These are phyloP conservation scores for Saccharomycopsis sp. DNA, from an alignment of 805 yeast species.

Conservation along the genomic window DNA sequence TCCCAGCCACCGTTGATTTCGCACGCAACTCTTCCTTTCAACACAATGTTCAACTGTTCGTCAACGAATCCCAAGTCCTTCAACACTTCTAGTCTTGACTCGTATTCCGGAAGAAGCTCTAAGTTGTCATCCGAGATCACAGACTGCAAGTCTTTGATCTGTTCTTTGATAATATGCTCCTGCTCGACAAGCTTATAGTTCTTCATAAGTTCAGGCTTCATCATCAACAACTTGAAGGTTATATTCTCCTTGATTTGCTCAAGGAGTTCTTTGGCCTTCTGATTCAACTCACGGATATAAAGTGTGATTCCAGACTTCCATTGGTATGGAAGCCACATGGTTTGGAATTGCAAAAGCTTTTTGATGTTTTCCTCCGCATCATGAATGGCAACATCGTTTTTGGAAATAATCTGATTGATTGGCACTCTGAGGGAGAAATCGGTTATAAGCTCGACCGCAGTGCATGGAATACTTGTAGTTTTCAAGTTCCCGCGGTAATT, in stretches of 20 bases:
- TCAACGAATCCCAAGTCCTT: constrained; percentile 79
- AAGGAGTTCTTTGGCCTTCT: constrained; percentile 33
- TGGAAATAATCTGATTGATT: not conserved
- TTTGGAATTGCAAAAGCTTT: constrained; percentile 32
- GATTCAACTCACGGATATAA: constrained; percentile 31
- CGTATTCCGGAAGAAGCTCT: constrained; percentile 88
- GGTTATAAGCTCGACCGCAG: constrained; percentile 34
- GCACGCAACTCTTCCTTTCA: constrained; percentile 92
- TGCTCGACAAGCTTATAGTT: constrained; percentile 41
- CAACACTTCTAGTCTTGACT: constrained; percentile 76
- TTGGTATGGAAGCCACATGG: constrained; percentile 38
- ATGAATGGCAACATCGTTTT: not conserved
- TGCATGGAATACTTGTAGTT: constrained; percentile 16
- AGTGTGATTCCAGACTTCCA: constrained; percentile 34
- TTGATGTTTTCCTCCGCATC: constrained; percentile 32
- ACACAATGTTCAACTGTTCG: constrained; percentile 54
- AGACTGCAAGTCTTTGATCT: constrained; percentile 50
- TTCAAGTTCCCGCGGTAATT: constrained; percentile 22
- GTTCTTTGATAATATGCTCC: constrained; percentile 38
- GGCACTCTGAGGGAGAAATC: constrained; percentile 23
- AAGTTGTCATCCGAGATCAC: constrained; percentile 80
- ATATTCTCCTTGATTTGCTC: constrained; percentile 27
- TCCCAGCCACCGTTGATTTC: constrained; percentile 92
- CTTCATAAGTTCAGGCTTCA: constrained; percentile 37
- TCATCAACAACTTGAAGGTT: constrained; percentile 23